A percentile compares a stretch with the other conserved stretches of the same genome.
These are phyloP conservation scores for Dothiorella sarmentorum DNA, from an alignment of 2,329 filamentous ascomycete genomes.

Conservation along the genomic window DNA sequence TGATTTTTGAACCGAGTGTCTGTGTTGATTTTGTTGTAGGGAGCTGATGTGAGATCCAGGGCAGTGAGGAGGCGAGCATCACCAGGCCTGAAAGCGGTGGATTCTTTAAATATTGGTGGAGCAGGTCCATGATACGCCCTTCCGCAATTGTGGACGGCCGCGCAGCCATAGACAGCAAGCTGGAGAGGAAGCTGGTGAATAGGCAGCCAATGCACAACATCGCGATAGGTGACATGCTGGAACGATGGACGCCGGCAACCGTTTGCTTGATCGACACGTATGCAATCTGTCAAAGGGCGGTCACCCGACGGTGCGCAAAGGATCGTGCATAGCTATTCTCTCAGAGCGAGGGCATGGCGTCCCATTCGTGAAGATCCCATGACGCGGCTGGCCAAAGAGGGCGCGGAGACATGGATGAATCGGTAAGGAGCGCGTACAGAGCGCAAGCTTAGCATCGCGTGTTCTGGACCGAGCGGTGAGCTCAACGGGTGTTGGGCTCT, in stretches of 20 bases:
- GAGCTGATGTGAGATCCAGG: too few relatives aligned
- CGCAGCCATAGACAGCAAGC: background rate
- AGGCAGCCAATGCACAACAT: background rate
- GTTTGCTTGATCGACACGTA: background rate
- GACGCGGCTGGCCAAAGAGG: background rate
- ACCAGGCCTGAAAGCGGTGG: background rate
- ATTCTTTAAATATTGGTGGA: background rate
- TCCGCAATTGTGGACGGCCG: background rate
- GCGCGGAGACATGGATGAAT: background rate
- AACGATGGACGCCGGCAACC: background rate
- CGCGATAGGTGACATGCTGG: background rate
- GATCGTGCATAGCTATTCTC: slow-evolving; percentile 4
- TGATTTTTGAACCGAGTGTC: too few relatives aligned
- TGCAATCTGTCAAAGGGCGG: background rate
- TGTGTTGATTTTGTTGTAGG: background rate
- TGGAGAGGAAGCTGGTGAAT: background rate
- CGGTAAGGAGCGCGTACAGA: background rate
- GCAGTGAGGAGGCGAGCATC: background rate
- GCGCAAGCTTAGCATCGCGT: background rate
- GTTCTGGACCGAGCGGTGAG: background rate
- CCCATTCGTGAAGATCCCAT: background rate
- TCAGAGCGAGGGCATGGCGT: background rate
- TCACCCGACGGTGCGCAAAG: background rate
- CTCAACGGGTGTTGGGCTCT: background rate
- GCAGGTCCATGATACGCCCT: background rate